Evolutionary conservation across 345 rosid genomes (phyloP).

Genomic region (Xanthoceras sorbifolium): DNA sequence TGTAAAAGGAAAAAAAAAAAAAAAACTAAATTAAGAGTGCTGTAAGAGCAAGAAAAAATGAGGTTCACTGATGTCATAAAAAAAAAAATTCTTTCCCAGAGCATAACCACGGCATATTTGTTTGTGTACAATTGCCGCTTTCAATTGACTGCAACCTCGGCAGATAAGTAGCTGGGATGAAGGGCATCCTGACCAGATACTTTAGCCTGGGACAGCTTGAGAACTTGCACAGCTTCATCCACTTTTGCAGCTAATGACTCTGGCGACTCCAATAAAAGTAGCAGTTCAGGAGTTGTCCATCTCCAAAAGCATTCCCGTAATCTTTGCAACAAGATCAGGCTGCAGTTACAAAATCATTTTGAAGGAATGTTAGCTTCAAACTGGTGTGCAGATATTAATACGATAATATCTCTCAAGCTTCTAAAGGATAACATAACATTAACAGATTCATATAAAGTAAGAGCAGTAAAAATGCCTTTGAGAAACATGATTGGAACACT

Average conservation of each 20-base stretch:
- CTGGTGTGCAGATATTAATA: too few relatives aligned
- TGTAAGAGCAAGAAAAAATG: background rate
- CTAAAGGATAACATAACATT: background rate
- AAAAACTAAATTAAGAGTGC: background rate
- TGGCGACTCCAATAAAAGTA: conserved; percentile 62
- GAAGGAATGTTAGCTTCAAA: background rate
- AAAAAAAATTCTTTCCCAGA: too few relatives aligned
- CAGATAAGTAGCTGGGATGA: conserved; percentile 47
- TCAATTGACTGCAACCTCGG: conserved; percentile 66
- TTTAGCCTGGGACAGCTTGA: conserved; percentile 56
- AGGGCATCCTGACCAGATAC: conserved; percentile 41
- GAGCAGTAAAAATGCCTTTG: background rate
- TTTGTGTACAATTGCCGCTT: background rate
- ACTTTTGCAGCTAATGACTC: conserved; percentile 57
- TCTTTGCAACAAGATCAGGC: conserved; percentile 74
- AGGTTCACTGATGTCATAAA: too few relatives aligned
- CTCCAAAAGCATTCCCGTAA: conserved; percentile 82
- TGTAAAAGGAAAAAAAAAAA: background rate
- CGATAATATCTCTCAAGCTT: too few relatives aligned
- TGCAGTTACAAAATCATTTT: conserved; percentile 32
- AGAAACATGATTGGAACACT: background rate
- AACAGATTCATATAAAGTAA: background rate
- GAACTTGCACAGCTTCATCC: conserved; percentile 70
- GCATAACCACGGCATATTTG: background rate
- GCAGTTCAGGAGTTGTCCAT: conserved; percentile 75